Conservation (phyloP, 208 protist species). For the Wallacemonas sp. region DNA sequence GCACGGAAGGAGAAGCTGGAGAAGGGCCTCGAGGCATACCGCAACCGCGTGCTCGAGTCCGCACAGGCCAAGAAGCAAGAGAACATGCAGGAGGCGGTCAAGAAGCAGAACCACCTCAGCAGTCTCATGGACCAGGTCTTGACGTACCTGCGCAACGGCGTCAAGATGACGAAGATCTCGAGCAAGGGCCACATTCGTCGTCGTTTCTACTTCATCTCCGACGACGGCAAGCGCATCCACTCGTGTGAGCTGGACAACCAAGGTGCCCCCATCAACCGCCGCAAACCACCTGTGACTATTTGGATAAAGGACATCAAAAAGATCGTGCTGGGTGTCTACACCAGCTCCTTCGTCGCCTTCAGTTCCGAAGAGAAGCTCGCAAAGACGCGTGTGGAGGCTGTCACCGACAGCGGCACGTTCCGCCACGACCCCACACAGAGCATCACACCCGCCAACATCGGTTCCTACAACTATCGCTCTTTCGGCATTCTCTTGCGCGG, state of each 20-base stretch:
- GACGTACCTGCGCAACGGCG: conserved; percentile 81
- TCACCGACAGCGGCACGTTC: conserved; percentile 80
- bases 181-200: conserved; percentile 67
- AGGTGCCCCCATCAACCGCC: conserved; percentile 71
- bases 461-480: conserved; percentile 83
- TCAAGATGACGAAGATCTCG: conserved; percentile 89
- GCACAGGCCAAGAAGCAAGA: conserved; percentile 85
- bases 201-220: conserved; percentile 90
- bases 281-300: conserved; percentile 84
- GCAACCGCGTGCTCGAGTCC: conserved; percentile 68
- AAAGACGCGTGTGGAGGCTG: conserved; percentile 61
- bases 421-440: conserved; percentile 71
- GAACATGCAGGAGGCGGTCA: conserved; percentile 71
- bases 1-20: conserved; percentile 86
- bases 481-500: conserved; percentile 80
- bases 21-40: conserved; percentile 83
- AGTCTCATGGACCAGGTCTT: conserved; percentile 84
- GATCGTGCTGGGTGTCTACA: conserved; percentile 86
- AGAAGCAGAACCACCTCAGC: conserved; percentile 83
- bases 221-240: conserved; percentile 85
- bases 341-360: conserved; percentile 71
- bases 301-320: conserved; percentile 83
- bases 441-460: conserved; percentile 77
- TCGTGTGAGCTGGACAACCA: conserved; percentile 86
- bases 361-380: conserved; percentile 66